Base-by-base conservation (phyloP, 1,284 basidiomycete species). In the Austropuccinia psidii region DNA sequence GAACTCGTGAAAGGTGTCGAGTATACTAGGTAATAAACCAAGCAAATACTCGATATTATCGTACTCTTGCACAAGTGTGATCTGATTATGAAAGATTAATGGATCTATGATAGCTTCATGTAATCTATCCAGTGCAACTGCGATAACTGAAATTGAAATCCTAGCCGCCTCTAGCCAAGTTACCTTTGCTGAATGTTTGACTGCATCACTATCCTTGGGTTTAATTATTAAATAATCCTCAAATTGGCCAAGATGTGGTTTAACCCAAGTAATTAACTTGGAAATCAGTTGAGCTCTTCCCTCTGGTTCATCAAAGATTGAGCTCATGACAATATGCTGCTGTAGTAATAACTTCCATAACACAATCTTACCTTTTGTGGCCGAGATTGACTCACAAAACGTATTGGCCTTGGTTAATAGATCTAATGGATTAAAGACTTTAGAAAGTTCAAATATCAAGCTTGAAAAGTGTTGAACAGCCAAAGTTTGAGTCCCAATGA, bases 291-390 rank as follows among this genome's bases (percentile, higher is more conserved):
- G 82, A 0, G 88, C 85, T 17, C 95, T 87, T 9, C 90, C 89
- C 73, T 90, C 85, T 3, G 88, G 83, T 76, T 89, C 87, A 77
- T 94, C 90, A 79, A 98, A 96, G 47, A 96, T 82, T 80, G 90
- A 88, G 15, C 90, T 88, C 78, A 90, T 90, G 45, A 93, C 90
- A 70, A 98, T 87, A 79, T 96, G 92, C 50, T 94, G 84, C 78
- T 95, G 91, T 85, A 96, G 89, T 75, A 96, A 88, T 62, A 98
- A 85, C 81, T 94, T 95, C 89, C 93, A 94, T 62, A 94, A 88
- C 49, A 90, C 87, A 74, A 94, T 83, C 80, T 90, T 93, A 45
- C 93, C 93, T 80, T 90, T 93, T 41, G 85, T 86, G 9, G 86
- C 85, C 15, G 86, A 87, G 70, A 94, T 86, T 9, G 91, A 87